These are phyloP conservation scores for Phytomonas sp. DNA, from an alignment of 208 protist genomes.

Conservation along the genomic window DNA sequence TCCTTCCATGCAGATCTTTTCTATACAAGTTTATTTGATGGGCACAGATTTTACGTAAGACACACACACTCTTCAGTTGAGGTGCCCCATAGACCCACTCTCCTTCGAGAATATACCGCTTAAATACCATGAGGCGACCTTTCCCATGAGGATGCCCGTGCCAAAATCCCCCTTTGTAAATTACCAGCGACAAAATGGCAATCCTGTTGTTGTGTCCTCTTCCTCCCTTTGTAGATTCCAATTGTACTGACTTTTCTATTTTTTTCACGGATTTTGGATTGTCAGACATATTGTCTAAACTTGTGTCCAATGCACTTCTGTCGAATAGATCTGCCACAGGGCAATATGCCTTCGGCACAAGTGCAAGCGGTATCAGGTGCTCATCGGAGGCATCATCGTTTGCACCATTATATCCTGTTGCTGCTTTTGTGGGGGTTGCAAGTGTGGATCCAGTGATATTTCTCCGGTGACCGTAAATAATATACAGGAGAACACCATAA, in stretches of 20 bases:
- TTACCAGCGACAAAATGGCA: slow-evolving; percentile 15
- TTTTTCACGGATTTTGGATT: not conserved
- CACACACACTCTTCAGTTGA: not conserved
- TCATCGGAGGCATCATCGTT: not conserved
- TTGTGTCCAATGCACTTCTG: not conserved
- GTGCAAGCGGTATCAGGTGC: not conserved
- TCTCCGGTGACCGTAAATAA: slow-evolving; percentile 21
- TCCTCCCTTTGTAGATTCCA: not conserved
- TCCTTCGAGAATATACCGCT: slow-evolving; percentile 39
- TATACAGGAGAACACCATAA: slow-evolving; percentile 21
- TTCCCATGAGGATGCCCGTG: slow-evolving; percentile 30
- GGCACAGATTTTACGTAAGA: not conserved
- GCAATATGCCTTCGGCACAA: not conserved
- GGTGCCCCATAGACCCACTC: slow-evolving; percentile 41
- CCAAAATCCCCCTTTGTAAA: slow-evolving; percentile 40
- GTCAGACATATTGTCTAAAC: not conserved
- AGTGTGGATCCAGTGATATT: slow-evolving; percentile 1
- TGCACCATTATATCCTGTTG: not conserved
- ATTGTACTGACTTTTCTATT: not conserved
- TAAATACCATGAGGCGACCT: slow-evolving; percentile 36
- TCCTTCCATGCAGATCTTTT: not conserved
- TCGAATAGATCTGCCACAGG: not conserved
- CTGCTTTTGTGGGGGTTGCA: not conserved
- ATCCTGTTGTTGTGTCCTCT: not conserved
- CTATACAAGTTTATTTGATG: not conserved